phyloP scores from a whole-genome alignment of 306 rosid species.

The Cucumis cinereus region DNA sequence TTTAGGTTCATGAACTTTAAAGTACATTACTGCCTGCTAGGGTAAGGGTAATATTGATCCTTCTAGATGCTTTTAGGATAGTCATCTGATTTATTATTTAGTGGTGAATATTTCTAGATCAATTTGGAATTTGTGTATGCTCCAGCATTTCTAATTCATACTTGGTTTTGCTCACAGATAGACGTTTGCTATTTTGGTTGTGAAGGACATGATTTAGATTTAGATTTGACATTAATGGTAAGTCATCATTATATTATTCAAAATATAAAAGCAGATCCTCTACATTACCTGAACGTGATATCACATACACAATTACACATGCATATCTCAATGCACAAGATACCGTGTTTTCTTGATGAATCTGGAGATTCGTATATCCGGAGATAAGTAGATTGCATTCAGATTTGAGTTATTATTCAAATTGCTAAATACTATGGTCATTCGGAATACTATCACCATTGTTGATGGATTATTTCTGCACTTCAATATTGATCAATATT shows the following conservation, averaged over 20 bases:
- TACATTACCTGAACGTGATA: not conserved
- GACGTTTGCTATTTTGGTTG: slow-evolving; percentile 36
- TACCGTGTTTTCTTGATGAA: not conserved
- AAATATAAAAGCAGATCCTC: not conserved
- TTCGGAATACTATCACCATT: not conserved
- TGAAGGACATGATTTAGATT: slow-evolving; percentile 26
- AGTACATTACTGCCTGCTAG: not conserved
- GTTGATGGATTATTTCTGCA: not conserved
- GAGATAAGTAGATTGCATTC: not conserved
- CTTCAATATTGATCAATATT: not conserved
- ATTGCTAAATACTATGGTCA: not conserved
- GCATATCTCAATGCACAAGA: not conserved
- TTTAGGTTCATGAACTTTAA: slow-evolving; percentile 4
- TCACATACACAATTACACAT: not conserved
- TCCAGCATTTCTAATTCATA: not conserved
- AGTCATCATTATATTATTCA: slow-evolving; percentile 23
- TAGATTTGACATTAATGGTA: slow-evolving; percentile 33
- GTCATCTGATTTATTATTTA: not conserved
- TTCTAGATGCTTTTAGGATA: not conserved
- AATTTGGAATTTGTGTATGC: not conserved
- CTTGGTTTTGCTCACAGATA: slow-evolving; percentile 31
- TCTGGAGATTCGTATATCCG: not conserved
- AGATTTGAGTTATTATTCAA: not conserved
- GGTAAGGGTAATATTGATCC: not conserved
- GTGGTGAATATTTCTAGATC: not conserved